A percentile compares a stretch with the other conserved stretches of the same genome.
phyloP scores from a whole-genome alignment of 2,329 filamentous ascomycete genomes.

The Fusarium tupiense region DNA sequence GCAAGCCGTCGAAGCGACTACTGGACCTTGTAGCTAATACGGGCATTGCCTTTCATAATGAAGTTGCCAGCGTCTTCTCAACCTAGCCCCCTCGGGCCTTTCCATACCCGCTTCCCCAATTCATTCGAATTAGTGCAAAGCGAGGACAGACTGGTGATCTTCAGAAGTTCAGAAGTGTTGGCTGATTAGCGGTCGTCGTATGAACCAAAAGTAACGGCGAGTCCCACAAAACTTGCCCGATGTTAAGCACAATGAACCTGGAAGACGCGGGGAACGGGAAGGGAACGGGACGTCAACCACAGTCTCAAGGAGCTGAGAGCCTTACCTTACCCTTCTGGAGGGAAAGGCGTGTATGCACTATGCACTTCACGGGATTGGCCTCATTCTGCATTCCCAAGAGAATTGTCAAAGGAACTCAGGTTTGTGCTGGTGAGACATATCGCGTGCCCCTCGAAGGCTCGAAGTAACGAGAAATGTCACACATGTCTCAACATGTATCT shows the following conservation, averaged over 20 bases:
- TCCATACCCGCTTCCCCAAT: conserved; percentile 30
- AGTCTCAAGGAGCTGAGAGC: conserved; percentile 15
- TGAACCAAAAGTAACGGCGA: conserved; percentile 3
- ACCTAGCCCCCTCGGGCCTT: conserved; percentile 21
- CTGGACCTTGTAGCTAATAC: conserved; percentile 10
- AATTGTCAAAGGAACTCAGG: not conserved
- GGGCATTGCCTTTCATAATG: not conserved
- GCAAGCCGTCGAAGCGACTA: not conserved
- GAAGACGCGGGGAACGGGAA: conserved; percentile 23
- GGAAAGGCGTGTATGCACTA: not conserved
- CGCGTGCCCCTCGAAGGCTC: conserved; percentile 14
- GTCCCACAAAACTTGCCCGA: conserved; percentile 15
- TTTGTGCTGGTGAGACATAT: conserved; percentile 16
- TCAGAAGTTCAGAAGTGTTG: not conserved
- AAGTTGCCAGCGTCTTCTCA: not conserved
- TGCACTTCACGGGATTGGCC: conserved; percentile 1
- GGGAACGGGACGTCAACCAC: conserved; percentile 8
- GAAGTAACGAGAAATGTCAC: conserved; percentile 12
- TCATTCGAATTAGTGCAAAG: conserved; percentile 9
- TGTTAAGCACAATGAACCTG: conserved; percentile 8
- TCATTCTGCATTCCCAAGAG: not conserved
- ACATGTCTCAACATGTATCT: conserved; percentile 30
- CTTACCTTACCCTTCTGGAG: conserved; percentile 21
- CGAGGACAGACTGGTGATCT: conserved; percentile 10
- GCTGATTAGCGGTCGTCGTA: conserved; percentile 6